Conservation (phyloP, 345 rosid genomes). For the Cardamine resedifolia region DNA sequence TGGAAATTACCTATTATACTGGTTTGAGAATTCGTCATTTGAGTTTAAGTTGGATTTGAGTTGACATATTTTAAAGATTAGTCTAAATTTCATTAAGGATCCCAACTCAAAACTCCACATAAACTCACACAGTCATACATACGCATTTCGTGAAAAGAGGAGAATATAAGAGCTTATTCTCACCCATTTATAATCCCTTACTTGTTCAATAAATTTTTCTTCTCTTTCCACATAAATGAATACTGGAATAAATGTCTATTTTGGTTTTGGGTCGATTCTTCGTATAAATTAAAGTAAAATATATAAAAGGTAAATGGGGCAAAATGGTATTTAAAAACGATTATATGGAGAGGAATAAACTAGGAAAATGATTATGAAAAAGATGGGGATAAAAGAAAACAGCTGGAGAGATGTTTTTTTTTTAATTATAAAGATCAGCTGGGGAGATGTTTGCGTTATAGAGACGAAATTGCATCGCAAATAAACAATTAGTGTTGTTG, state of each 20-base stretch:
- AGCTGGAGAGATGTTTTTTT: conserved; percentile 27
- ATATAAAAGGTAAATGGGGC: background rate
- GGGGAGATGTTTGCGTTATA: conserved; percentile 20
- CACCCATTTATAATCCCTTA: background rate
- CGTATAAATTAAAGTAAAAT: background rate
- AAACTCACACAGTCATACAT: background rate
- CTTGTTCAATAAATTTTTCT: background rate
- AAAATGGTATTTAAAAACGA: conserved; percentile 11
- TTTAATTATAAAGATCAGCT: conserved; percentile 14
- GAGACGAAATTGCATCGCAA: background rate
- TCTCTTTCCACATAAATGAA: no score
- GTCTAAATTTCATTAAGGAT: background rate
- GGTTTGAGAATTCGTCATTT: background rate
- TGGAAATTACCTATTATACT: background rate
- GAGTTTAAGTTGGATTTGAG: background rate
- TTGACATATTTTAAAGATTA: no score
- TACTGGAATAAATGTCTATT: background rate
- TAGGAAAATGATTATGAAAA: conserved; percentile 2
- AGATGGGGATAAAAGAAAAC: conserved; percentile 18
- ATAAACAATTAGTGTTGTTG: background rate
- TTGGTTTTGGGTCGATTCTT: background rate
- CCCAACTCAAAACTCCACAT: background rate
- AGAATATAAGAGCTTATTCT: background rate
- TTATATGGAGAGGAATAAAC: conserved; percentile 12
- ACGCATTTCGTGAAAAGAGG: background rate